Percentiles rank a stretch among this genome's conserved stretches.
Evolutionary conservation across 106 monocot genomes (phyloP).

Genomic region (Chionographis japonica): DNA sequence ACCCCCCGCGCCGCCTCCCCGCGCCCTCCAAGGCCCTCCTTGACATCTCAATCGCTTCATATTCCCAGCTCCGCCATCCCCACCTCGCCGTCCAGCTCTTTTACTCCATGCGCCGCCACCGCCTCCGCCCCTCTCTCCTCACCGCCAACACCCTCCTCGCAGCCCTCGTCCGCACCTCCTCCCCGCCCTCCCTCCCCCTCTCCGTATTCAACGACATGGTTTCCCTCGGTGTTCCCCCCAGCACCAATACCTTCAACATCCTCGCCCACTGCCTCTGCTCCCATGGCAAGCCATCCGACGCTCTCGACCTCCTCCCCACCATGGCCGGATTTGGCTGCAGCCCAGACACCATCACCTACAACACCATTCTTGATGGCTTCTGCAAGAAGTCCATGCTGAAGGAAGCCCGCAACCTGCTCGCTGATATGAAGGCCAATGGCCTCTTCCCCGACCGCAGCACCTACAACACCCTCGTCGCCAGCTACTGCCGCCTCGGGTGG

Average conservation of each 20-base stretch:
- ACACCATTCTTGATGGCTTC: constrained; percentile 72
- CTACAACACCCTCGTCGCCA: constrained; percentile 72
- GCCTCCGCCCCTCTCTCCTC: constrained; percentile 36
- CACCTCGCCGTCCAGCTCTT: constrained; percentile 55
- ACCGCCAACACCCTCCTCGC: constrained; percentile 47
- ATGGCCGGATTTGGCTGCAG: constrained; percentile 48
- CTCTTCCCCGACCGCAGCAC: constrained; percentile 45
- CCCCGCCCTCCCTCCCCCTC: constrained; percentile 30
- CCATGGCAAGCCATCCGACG: constrained; percentile 33
- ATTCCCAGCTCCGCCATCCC: constrained; percentile 27
- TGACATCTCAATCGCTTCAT: constrained; percentile 57
- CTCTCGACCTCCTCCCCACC: constrained; percentile 28
- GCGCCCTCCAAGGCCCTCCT: constrained; percentile 31
- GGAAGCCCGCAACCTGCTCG: constrained; percentile 54
- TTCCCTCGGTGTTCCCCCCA: constrained; percentile 51
- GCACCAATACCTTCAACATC: constrained; percentile 65
- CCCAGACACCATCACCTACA: constrained; percentile 70
- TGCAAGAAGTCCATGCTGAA: constrained; percentile 69
- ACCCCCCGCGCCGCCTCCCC: constrained; percentile 12
- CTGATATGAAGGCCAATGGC: constrained; percentile 70
- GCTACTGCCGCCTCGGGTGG: constrained; percentile 70
- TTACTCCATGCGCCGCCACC: constrained; percentile 41
- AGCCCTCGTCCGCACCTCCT: constrained; percentile 36
- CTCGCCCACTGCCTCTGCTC: constrained; percentile 49
- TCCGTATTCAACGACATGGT: constrained; percentile 47